Conservation (phyloP, 1,139 yeast species). For the Saccharomyces hybrid region DNA sequence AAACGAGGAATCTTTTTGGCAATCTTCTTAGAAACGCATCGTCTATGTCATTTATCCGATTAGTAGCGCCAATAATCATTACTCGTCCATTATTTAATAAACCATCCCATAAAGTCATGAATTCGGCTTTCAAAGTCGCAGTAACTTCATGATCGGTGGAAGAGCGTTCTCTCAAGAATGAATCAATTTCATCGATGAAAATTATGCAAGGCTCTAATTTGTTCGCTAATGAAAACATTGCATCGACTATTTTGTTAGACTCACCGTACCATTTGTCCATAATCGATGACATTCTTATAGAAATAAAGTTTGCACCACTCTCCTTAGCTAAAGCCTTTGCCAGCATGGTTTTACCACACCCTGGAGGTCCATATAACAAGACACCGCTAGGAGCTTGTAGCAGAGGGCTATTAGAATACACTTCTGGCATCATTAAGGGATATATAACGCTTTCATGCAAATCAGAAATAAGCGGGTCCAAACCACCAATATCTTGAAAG, state of each 20-base stretch:
- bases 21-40: slow-evolving; percentile 85
- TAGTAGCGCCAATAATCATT: slow-evolving; percentile 90
- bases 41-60: slow-evolving; percentile 86
- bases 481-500: slow-evolving; percentile 85
- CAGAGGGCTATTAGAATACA: slow-evolving; percentile 36
- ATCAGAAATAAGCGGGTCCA: slow-evolving; percentile 74
- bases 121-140: slow-evolving; percentile 90
- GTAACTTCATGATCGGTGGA: slow-evolving; percentile 93
- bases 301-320: slow-evolving; percentile 85
- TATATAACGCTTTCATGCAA: slow-evolving; percentile 79
- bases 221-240: slow-evolving; percentile 81
- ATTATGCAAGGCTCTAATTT: slow-evolving; percentile 92
- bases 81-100: slow-evolving; percentile 66
- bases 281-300: slow-evolving; percentile 86
- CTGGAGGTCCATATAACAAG: slow-evolving; percentile 90
- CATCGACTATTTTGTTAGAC: slow-evolving; percentile 88
- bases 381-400: slow-evolving; percentile 94
- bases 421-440: slow-evolving; percentile 61
- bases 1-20: slow-evolving; percentile 83
- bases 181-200: slow-evolving; percentile 93
- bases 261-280: slow-evolving; percentile 99
- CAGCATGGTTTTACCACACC: slow-evolving; percentile 96
- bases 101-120: slow-evolving; percentile 98
- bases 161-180: slow-evolving; percentile 81
- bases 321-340: slow-evolving; percentile 94